Percentiles rank a stretch among this genome's conserved stretches.
These are phyloP conservation scores for Raphanus hybrid DNA, from an alignment of 441 rosid species.

Conservation along the genomic window DNA sequence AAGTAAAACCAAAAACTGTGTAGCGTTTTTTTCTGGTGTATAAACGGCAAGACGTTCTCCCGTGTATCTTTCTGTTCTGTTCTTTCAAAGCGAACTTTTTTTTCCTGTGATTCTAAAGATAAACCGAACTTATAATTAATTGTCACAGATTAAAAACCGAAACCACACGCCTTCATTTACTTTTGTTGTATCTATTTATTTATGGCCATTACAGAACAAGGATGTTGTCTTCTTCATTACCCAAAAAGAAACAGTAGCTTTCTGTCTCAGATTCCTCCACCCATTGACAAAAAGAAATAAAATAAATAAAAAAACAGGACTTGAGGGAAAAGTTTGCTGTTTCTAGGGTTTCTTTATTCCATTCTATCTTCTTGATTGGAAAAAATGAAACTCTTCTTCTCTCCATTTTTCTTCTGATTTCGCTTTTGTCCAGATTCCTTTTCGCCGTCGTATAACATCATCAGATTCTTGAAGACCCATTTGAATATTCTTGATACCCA, in stretches of 20 bases:
- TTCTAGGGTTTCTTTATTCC: conserved; percentile 26
- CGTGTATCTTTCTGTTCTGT: not conserved
- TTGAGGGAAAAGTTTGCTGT: conserved; percentile 26
- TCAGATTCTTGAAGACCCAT: too few relatives aligned
- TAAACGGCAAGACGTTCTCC: conserved; percentile 19
- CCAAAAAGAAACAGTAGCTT: conserved; percentile 23
- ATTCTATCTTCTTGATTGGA: conserved; percentile 4
- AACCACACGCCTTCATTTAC: not conserved
- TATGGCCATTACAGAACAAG: not conserved
- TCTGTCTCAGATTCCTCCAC: conserved; percentile 25
- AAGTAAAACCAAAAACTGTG: conserved; percentile 6
- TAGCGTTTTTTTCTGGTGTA: conserved; percentile 21
- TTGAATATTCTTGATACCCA: conserved; percentile 7
- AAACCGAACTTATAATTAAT: not conserved
- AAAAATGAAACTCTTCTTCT: conserved; percentile 10
- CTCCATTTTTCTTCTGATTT: conserved; percentile 1
- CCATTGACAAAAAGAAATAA: not conserved
- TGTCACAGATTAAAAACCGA: not conserved
- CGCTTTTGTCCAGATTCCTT: not conserved
- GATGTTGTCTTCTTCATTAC: not conserved
- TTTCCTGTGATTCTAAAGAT: conserved; percentile 3
- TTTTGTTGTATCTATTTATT: not conserved
- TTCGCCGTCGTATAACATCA: not conserved
- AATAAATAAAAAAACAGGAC: not conserved
- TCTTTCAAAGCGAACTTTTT: conserved; percentile 1